Evolutionary conservation across 1,284 basidiomycete genomes (phyloP), one percentile per base, ranked within the genome.

Genomic region (Heterobasidion occidentale): DNA sequence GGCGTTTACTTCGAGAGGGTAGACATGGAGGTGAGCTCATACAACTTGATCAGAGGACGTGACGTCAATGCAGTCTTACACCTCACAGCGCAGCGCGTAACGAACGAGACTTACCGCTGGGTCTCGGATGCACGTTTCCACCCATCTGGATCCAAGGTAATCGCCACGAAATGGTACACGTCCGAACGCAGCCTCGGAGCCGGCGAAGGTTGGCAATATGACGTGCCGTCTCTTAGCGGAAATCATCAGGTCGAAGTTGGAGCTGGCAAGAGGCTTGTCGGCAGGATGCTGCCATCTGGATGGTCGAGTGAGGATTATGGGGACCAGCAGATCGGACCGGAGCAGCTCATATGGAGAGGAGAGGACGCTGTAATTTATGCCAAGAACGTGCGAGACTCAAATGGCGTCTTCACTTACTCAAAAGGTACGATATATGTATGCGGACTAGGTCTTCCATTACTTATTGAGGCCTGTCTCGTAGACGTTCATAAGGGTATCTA

Each of bases 131-230:
- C 84, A 8, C 80, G 83, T 46, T 88, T 86, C 72, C 83, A 89
- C 63, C 82, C 85, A 6, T 81, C 77, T 12, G 83, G 83, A 1
- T 62, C 66, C 14, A 81, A 74, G 59, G 65, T 88, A n/a, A 69
- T 88, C 54, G 83, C 86, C 8, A 86, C 85, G 9, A 89, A 88
- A 65, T 87, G 87, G 85, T 87, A 85, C 61, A 85, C 80, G 19
- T 80, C 81, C 19, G 12, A 14, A 33, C 46, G 46, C 46, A 48
- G 46, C 19, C 46, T 48, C 7, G 46, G 46, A 47, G 85, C 85
- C 1, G 84, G 85, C 2, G 86, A 88, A 72, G 83, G 80, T 45
- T 88, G 86, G 86, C 75, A 80, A 62, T 89, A 83, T 59, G 36
- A 67, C 7, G 70, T 83, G 20, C 81, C 81, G 9, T 65, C 67